Evolutionary conservation across 257 asterid genomes (phyloP), one percentile per base, ranked within the genome.

Genomic region (Hygrophila difformis): DNA sequence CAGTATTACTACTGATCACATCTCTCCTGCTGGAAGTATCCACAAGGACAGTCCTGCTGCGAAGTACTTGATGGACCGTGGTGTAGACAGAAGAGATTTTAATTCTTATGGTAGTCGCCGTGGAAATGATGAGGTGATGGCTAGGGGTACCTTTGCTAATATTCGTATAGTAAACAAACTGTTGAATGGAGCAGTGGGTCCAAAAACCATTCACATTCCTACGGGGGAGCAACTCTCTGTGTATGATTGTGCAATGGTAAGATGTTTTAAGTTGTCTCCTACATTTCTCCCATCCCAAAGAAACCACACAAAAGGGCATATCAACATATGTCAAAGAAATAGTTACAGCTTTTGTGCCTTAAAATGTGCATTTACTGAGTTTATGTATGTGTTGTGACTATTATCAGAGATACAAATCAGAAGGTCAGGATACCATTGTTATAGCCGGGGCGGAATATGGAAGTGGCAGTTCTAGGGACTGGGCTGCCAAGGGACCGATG

Each of bases 401-500:
- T 6, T 21, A 3, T 13, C 83, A 88, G 97, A 81, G 74, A 58
- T 88, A 88, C 78, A 77, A 75, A 62, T 60, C 79, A 26, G 87
- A 75, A 0, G 93, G 93, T 44, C 82, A 76, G 45, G 91, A 79
- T 54, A 84, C 97, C 33, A 73, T 88, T 58, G 68, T 88, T 54
- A 39, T 84, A 14, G 97, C 97, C 47, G 97, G 97, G 52, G 89
- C 95, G 63, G 97, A 88, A 51, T 88, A 88, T 41, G 97, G 97
- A 59, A 88, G 95, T 66, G 97, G 97, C 26, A 88, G 97, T 64
- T 88, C 97, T 50, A 82, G 97, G 18, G 97, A 88, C 50, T 88
- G 97, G 97, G 97, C 96, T 51, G 97, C 97, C 53, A 88, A 88
- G 74, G 95, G 97, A 8, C 96, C 96, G 18, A 88, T 78, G 94